phyloP scores from a whole-genome alignment of 345 rosid species.

The Crucihimalaya himalaica region DNA sequence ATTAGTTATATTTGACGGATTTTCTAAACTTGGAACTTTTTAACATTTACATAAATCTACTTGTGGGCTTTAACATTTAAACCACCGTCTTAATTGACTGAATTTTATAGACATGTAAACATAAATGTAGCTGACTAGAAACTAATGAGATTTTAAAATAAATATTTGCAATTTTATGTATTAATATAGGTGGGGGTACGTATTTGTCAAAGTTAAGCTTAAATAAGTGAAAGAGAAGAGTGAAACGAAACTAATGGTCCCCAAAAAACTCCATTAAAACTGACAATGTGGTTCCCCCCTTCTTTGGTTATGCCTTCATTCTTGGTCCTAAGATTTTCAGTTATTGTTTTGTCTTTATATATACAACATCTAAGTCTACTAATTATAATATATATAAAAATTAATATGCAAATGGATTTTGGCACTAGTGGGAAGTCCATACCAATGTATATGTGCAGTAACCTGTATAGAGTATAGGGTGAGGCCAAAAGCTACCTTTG shows the following conservation, averaged over 20 bases:
- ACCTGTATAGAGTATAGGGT: conserved; percentile 36
- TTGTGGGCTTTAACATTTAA: conserved; percentile 38
- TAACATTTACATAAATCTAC: conserved; percentile 43
- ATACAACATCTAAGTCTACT: conserved; percentile 16
- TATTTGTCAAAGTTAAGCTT: conserved; percentile 35
- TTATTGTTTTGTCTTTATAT: conserved; percentile 31
- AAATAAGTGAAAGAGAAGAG: conserved; percentile 38
- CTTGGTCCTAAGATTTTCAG: conserved; percentile 41
- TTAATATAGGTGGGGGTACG: conserved; percentile 27
- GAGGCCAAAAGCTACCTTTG: conserved; percentile 42
- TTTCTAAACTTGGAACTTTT: conserved; percentile 38
- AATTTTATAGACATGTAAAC: conserved; percentile 4
- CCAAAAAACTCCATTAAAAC: conserved; percentile 27
- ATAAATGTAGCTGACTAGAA: conserved; percentile 36
- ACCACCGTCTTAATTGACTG: conserved; percentile 36
- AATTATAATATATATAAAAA: conserved; percentile 5
- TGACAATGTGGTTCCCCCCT: conserved; percentile 43
- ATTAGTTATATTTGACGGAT: conserved; percentile 18
- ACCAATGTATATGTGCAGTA: conserved; percentile 41
- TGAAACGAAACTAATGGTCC: conserved; percentile 35
- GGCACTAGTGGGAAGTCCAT: conserved; percentile 36
- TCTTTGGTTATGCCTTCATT: conserved; percentile 37
- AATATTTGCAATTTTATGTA: conserved; percentile 1
- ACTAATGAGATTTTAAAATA: not conserved
- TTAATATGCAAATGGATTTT: conserved; percentile 23